A percentile compares a stretch with the other conserved stretches of the same genome.
Evolutionary conservation across 257 asterid species (phyloP).

Genomic region (Henckelia pumila): DNA sequence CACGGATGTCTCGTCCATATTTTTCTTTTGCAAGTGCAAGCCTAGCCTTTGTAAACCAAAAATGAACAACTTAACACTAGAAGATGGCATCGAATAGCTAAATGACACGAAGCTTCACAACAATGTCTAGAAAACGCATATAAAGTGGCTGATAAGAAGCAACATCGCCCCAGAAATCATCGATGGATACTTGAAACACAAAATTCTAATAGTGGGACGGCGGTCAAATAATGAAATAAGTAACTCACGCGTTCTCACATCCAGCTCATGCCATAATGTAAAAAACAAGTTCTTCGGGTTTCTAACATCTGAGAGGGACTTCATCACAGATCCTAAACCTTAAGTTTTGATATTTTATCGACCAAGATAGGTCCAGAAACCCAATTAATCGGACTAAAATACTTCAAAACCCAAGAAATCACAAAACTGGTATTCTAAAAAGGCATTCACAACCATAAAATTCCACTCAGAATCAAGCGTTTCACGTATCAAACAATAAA

Average conservation of each 20-base stretch:
- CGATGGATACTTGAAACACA: constrained; percentile 7
- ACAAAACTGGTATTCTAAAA: not conserved
- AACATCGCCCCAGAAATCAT: not conserved
- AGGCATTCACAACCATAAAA: not conserved
- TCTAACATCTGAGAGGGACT: constrained; percentile 20
- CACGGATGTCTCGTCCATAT: constrained; percentile 74
- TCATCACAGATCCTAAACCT: constrained; percentile 2
- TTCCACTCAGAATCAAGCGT: not conserved
- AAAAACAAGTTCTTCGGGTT: constrained; percentile 4
- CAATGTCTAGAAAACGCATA: not conserved
- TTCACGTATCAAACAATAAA: not conserved
- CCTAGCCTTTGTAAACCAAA: constrained; percentile 43
- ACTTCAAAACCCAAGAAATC: not conserved
- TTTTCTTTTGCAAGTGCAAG: constrained; percentile 85
- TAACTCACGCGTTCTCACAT: not conserved
- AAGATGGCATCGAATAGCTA: constrained; percentile 10
- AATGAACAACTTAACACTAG: constrained; percentile 21
- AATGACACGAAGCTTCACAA: constrained; percentile 13
- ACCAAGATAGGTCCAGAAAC: constrained; percentile 18
- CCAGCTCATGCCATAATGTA: not conserved
- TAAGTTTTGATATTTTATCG: constrained; percentile 10
- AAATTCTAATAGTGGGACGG: not conserved
- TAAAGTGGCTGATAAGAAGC: constrained; percentile 4
- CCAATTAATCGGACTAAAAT: constrained; percentile 14
- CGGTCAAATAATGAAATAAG: not conserved